Conservation (phyloP, 2,329 filamentous ascomycete genomes). For the Sporothrix mexicana region DNA sequence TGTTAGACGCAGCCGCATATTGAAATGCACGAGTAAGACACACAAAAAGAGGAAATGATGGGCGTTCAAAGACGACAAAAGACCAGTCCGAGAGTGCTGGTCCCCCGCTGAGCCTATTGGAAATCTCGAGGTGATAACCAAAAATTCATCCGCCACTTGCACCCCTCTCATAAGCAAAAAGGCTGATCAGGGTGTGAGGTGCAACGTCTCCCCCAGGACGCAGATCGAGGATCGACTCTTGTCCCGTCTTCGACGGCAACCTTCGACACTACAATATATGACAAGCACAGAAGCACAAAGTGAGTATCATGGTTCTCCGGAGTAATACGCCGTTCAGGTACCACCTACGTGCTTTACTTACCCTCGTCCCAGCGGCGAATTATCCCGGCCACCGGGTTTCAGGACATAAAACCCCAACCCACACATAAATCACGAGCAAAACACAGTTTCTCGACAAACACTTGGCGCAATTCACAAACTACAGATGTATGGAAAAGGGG, state of each 20-base stretch:
- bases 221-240: slow-evolving; percentile 6
- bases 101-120: background rate
- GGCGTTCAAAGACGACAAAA: background rate
- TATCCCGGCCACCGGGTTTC: slow-evolving; percentile 17
- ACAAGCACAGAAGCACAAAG: background rate
- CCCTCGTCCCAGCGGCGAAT: background rate
- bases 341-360: background rate
- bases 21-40: background rate
- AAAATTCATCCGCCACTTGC: background rate
- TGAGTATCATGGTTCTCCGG: too few relatives aligned
- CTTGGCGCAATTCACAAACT: background rate
- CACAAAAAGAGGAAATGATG: slow-evolving; percentile 17
- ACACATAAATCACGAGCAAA: background rate
- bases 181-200: background rate
- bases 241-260: slow-evolving; percentile 6
- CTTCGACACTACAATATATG: background rate
- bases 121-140: background rate
- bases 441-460: slow-evolving; percentile 9
- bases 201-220: background rate
- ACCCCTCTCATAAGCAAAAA: background rate
- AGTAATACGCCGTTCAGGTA: too few relatives aligned
- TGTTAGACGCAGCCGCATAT: slow-evolving; percentile 6
- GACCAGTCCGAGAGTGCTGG: too few relatives aligned
- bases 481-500: background rate
- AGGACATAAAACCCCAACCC: slow-evolving; percentile 18